Base-by-base conservation (phyloP, 306 rosid species). In the Oxytropis ochrocephala region DNA sequence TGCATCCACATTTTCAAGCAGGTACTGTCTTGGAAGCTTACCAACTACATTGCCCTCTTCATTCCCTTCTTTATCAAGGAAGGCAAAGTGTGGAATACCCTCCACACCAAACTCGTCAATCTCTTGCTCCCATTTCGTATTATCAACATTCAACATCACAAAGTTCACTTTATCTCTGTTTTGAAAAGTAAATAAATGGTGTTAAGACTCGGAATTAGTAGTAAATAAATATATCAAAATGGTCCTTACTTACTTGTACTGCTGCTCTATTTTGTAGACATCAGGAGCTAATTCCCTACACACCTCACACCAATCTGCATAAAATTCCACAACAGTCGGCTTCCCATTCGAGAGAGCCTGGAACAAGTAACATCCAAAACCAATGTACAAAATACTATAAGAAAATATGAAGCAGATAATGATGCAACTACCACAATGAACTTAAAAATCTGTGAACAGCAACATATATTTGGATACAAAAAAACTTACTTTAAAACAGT, bases 301-400 rank as follows among this genome's bases (percentile, higher is more conserved):
- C 43, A 95, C 96, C 86, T 95, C 99, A 75, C 99, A 95, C 99
- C 99, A 94, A 69, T 91, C 99, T 12, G 99, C 99, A 81, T 94
- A 94, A 78, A 94, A 94, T 82, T 94, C 99, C 46, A 95, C 97
- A 4, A 95, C 95, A 44, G 99, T 91, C 17, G 99, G 99, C 73
- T 89, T 95, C 52, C 99, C 99, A 67, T 95, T 95, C 1, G 89
- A 78, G 58, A 95, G 95, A 80, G 98, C 99, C 99, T 94, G 79
- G 7, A 70, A 64, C 39, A 30, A 17, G 75, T 14, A 70, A 52
- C 36, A 32, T n/a, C 10, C 69, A 64, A 30, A 69, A 60, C 24
- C 39, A 52, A 42, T 12, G 43, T 13, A 59, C 63, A 57, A 53
- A 42, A 11, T 24, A 59, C 33, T 55, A 68, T 55, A 9, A 49